Percentiles rank a stretch among this genome's conserved stretches.
Evolutionary conservation across 2,329 filamentous ascomycete species (phyloP).

Genomic region (Pseudogymnoascus sp.): DNA sequence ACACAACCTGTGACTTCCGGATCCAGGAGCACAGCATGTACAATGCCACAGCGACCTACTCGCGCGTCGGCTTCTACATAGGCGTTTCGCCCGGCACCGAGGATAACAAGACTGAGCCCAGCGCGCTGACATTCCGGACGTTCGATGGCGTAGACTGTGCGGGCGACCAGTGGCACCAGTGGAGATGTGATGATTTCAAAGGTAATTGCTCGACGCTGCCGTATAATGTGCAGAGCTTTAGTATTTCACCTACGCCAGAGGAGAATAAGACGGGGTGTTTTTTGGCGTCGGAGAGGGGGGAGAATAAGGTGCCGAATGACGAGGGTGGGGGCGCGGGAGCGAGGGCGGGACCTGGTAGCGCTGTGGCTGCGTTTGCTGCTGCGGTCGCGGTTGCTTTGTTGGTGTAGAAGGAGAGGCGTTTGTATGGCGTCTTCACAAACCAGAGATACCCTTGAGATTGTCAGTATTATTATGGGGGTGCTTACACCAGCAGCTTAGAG

Average conservation of each 20-base stretch:
- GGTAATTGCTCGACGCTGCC: not conserved
- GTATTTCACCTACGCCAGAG: not conserved
- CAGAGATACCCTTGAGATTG: not conserved
- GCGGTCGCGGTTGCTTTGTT: not conserved
- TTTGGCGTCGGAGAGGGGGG: not conserved
- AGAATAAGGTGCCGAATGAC: not conserved
- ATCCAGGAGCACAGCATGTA: not conserved
- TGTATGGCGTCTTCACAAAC: not conserved
- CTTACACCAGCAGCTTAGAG: not conserved
- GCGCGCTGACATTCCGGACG: not conserved
- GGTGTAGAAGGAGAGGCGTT: not conserved
- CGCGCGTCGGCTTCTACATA: not conserved
- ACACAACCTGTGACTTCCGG: not conserved
- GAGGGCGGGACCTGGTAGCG: not conserved
- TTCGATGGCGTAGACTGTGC: not conserved
- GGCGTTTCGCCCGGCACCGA: not conserved
- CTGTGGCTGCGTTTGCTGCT: not conserved
- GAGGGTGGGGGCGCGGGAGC: not conserved
- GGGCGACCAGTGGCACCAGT: not conserved
- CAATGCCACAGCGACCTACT: not conserved
- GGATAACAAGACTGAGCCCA: not conserved
- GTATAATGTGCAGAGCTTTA: not conserved
- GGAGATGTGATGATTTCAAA: not conserved
- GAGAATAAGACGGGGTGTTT: not conserved
- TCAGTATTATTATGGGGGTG: not conserved